Base-by-base conservation (phyloP, 306 rosid genomes). In the Castanopsis chinensis region DNA sequence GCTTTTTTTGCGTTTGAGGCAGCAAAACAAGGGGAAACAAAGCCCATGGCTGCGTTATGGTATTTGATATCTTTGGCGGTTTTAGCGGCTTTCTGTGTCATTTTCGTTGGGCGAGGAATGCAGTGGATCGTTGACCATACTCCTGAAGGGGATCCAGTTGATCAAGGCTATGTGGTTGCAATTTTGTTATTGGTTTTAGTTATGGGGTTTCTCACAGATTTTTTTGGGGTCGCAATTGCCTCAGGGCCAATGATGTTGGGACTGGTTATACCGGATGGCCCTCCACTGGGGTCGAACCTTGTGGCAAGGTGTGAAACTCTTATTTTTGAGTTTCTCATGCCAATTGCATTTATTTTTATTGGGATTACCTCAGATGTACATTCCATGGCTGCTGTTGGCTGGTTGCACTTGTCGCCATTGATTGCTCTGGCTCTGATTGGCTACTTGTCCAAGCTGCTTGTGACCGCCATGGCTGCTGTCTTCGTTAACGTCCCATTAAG, bases 171-270 rank as follows among this genome's bases (percentile, higher is more conserved):
- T 37, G 78, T 94, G 6, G 69, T 90, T 61, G 54, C 32, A 0
- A 90, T 91, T 63, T 43, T 91, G 32, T 10, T 86, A 41, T 85
- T 84, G 3, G 83, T 83, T 53, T 74, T 88, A 80, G 65, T 82
- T 6, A 75, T 82, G 79, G 93, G 86, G 1, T 90, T 92, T 58
- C 0, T 91, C 6, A 90, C 92, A 0, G 98, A 89, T 35, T 21
- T 87, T 74, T 65, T 78, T 6, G 98, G 98, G 3, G 21, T 92
- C 1, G 88, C 97, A 0, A 79, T 92, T 53, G 86, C 67, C 4
- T 86, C 84, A 74, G 98, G 98, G 9, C 77, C 97, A 0, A 59
- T 92, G 9, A 84, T 91, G 92, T n/a, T 94, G 65, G 98, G 97
- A 14, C 13, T 92, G 4, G 83, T 19, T 0, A 83, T 92, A 9